Percentiles rank a stretch among this genome's conserved stretches.
Evolutionary conservation across 2,329 filamentous ascomycete species (phyloP).

Genomic region (Achaetomium macrosporum): DNA sequence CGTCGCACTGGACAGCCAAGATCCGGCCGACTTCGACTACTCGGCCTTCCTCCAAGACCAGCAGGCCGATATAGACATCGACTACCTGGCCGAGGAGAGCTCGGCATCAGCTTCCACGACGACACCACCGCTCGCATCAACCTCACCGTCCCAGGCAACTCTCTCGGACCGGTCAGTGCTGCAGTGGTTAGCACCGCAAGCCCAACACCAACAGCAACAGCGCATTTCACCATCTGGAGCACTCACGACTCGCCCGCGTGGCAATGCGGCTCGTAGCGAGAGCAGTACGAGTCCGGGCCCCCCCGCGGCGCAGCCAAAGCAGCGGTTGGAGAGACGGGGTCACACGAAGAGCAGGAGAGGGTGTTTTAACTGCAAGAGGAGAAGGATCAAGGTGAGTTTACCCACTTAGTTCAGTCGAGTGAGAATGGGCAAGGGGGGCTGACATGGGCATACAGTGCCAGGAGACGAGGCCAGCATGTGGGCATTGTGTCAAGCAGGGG

Average conservation of each 20-base stretch:
- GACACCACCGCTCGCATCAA: slow-evolving; percentile 25
- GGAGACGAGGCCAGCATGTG: slow-evolving; percentile 57
- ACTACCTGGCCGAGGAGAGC: slow-evolving; percentile 26
- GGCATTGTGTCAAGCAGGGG: slow-evolving; percentile 57
- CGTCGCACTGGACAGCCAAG: slow-evolving; percentile 27
- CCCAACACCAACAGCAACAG: neutral
- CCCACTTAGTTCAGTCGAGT: neutral
- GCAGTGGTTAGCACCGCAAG: neutral
- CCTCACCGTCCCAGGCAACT: slow-evolving; percentile 18
- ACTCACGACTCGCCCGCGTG: neutral
- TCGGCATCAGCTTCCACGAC: slow-evolving; percentile 25
- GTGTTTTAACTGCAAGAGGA: slow-evolving; percentile 62
- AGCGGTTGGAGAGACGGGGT: slow-evolving; percentile 49
- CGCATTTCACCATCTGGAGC: neutral
- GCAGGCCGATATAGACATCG: slow-evolving; percentile 20
- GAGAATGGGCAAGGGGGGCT: neutral
- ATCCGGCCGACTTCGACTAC: slow-evolving; percentile 35
- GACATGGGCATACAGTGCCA: slow-evolving; percentile 46
- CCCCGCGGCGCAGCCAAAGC: slow-evolving; percentile 24
- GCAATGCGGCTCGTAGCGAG: neutral
- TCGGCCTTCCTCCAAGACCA: slow-evolving; percentile 33
- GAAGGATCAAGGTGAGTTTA: slow-evolving; percentile 53
- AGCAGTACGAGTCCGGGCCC: slow-evolving; percentile 9
- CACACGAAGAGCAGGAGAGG: slow-evolving; percentile 62
- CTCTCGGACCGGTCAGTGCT: neutral